A percentile compares a stretch with the other conserved stretches of the same genome.
Evolutionary conservation across 352 stramenopile species (phyloP).

Genomic region (Saprolegnia diclina): DNA sequence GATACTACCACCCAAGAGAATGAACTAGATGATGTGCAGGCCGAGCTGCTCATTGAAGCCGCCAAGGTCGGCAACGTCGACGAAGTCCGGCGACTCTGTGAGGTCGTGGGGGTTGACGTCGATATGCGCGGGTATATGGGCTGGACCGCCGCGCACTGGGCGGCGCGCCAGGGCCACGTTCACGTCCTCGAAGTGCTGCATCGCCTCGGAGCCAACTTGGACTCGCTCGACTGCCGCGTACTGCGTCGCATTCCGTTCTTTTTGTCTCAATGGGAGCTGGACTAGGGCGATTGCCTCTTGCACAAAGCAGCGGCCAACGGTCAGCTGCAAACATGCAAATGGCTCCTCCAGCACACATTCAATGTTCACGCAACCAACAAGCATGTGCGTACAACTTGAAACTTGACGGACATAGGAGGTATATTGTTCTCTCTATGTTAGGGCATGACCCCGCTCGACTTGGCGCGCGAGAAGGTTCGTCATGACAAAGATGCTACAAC

Average conservation of each 20-base stretch:
- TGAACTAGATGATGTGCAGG: background rate
- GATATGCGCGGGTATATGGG: slow-evolving; percentile 61
- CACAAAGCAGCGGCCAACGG: slow-evolving; percentile 75
- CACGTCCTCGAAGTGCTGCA: slow-evolving; percentile 57
- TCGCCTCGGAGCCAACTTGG: slow-evolving; percentile 47
- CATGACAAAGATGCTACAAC: slow-evolving; percentile 36
- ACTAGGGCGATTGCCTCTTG: slow-evolving; percentile 58
- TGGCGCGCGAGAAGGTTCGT: slow-evolving; percentile 45
- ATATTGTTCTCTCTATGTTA: background rate
- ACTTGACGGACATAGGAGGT: background rate
- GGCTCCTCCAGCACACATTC: slow-evolving; percentile 61
- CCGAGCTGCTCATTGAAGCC: slow-evolving; percentile 58
- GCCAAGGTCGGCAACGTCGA: slow-evolving; percentile 55
- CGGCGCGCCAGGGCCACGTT: slow-evolving; percentile 55
- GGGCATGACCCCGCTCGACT: slow-evolving; percentile 44
- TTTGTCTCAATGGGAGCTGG: background rate
- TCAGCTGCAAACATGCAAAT: slow-evolving; percentile 54
- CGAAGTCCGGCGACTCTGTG: slow-evolving; percentile 43
- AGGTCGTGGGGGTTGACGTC: slow-evolving; percentile 40
- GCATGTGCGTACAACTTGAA: slow-evolving; percentile 33
- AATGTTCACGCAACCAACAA: slow-evolving; percentile 61
- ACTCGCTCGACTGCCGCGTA: slow-evolving; percentile 41
- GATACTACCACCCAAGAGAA: slow-evolving; percentile 15
- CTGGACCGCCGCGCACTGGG: slow-evolving; percentile 73
- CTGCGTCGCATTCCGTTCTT: background rate